phyloP scores from a whole-genome alignment of 345 rosid genomes.

The Euphorbia lathyris region DNA sequence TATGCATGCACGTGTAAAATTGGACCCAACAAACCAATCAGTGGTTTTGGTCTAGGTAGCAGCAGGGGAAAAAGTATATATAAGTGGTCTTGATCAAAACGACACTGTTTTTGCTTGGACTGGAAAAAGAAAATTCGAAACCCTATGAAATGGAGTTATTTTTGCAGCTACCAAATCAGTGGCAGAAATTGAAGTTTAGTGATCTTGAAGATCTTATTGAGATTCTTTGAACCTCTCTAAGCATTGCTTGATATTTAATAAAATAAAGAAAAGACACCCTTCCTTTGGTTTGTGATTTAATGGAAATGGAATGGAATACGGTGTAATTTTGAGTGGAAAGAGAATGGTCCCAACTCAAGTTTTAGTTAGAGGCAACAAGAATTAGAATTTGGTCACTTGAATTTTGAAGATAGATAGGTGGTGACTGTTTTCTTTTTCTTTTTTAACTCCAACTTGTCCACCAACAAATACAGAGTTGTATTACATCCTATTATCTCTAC shows the following conservation, averaged over 20 bases:
- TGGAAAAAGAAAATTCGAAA: too few relatives aligned
- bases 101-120: too few relatives aligned
- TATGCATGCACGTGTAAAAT: too few relatives aligned
- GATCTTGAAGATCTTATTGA: too few relatives aligned
- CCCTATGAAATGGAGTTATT: too few relatives aligned
- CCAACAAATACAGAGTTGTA: not conserved
- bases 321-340: not conserved
- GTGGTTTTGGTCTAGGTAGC: too few relatives aligned
- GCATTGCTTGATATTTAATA: not conserved
- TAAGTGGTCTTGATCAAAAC: too few relatives aligned
- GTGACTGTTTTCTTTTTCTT: not conserved
- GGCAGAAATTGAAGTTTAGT: too few relatives aligned
- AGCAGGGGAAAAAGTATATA: too few relatives aligned
- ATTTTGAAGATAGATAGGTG: not conserved
- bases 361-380: not conserved
- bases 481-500: too few relatives aligned
- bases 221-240: not conserved
- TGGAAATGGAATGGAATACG: not conserved
- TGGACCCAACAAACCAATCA: too few relatives aligned
- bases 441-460: slow-evolving; percentile 1
- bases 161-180: too few relatives aligned
- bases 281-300: not conserved
- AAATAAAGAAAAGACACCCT: not conserved
- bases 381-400: slow-evolving; percentile 6
- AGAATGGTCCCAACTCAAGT: slow-evolving; percentile 8